Conservation (phyloP, 495 filamentous ascomycete genomes). For the Thermothielavioides terrestris region DNA sequence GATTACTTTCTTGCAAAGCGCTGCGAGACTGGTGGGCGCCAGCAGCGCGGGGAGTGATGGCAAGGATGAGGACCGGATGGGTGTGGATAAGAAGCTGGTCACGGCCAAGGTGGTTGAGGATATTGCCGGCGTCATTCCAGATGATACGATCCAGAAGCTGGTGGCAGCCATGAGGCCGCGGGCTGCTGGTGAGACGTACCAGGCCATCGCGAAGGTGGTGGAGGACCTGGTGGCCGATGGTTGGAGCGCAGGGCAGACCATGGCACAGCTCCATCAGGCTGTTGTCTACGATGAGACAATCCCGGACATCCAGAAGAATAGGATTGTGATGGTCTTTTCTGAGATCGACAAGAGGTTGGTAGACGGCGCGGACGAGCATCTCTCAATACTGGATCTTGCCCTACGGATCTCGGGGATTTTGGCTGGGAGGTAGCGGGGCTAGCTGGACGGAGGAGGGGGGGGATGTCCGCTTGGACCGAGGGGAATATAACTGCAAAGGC, state of each 20-base stretch:
- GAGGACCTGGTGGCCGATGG: slow-evolving; percentile 92
- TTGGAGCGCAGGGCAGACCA: slow-evolving; percentile 90
- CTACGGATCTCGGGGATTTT: slow-evolving; percentile 73
- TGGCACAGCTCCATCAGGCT: slow-evolving; percentile 73
- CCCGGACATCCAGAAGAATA: slow-evolving; percentile 76
- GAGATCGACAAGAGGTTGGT: slow-evolving; percentile 89
- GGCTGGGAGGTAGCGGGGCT: slow-evolving; percentile 29
- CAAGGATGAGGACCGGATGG: slow-evolving; percentile 46
- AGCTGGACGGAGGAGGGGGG: neutral
- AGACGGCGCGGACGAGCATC: slow-evolving; percentile 96
- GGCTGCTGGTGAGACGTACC: slow-evolving; percentile 55
- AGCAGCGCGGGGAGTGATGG: slow-evolving; percentile 22
- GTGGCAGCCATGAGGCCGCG: slow-evolving; percentile 70
- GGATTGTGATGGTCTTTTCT: slow-evolving; percentile 81
- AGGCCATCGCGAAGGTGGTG: slow-evolving; percentile 64
- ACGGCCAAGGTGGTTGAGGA: slow-evolving; percentile 79
- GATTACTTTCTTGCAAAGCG: slow-evolving; percentile 92
- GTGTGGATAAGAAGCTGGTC: slow-evolving; percentile 51
- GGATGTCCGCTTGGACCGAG: neutral
- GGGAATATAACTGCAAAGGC: too few relatives aligned
- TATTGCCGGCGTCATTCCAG: slow-evolving; percentile 91
- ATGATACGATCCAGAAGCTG: slow-evolving; percentile 57
- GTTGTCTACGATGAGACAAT: slow-evolving; percentile 78
- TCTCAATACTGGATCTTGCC: slow-evolving; percentile 77
- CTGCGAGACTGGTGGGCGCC: slow-evolving; percentile 69